Percentiles rank a stretch among this genome's conserved stretches.
These are phyloP conservation scores for Lagenidium sp. DNA, from an alignment of 352 stramenopile genomes.

Conservation along the genomic window DNA sequence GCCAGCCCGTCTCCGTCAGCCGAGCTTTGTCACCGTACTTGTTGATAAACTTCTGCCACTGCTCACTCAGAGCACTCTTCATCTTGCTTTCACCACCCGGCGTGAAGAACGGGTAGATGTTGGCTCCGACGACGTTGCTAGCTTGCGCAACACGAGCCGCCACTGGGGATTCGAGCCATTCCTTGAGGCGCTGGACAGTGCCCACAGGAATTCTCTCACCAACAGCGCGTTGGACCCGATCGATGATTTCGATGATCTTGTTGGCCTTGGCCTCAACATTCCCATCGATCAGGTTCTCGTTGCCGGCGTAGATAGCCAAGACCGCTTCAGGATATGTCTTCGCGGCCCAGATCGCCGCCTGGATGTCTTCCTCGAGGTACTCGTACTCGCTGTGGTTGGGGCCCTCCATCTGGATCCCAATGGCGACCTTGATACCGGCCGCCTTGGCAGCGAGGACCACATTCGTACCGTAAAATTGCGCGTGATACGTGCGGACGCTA, in stretches of 20 bases:
- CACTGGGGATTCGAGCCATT: conserved; percentile 21
- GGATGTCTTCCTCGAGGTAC: conserved; percentile 42
- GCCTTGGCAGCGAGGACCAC: conserved; percentile 27
- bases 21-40: conserved; percentile 16
- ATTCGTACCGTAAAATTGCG: conserved; percentile 40
- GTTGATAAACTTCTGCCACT: conserved; percentile 11
- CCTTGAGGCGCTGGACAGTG: conserved; percentile 34
- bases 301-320: conserved; percentile 61
- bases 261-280: conserved; percentile 27
- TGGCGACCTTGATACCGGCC: conserved; percentile 39
- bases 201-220: conserved; percentile 34
- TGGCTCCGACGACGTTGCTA: conserved; percentile 25
- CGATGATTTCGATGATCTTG: conserved; percentile 38
- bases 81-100: conserved; percentile 8
- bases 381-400: conserved; percentile 5
- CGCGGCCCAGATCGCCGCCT: conserved; percentile 45
- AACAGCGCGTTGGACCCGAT: conserved; percentile 37
- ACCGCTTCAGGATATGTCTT: conserved; percentile 21
- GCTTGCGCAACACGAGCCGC: conserved; percentile 17
- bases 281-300: conserved; percentile 59
- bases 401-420: conserved; percentile 39
- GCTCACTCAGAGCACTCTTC: conserved; percentile 9
- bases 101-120: conserved; percentile 30
- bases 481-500: conserved; percentile 62
- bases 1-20: conserved; percentile 21